phyloP scores from a whole-genome alignment of 2,329 filamentous ascomycete genomes.

The Beauveria sp. region DNA sequence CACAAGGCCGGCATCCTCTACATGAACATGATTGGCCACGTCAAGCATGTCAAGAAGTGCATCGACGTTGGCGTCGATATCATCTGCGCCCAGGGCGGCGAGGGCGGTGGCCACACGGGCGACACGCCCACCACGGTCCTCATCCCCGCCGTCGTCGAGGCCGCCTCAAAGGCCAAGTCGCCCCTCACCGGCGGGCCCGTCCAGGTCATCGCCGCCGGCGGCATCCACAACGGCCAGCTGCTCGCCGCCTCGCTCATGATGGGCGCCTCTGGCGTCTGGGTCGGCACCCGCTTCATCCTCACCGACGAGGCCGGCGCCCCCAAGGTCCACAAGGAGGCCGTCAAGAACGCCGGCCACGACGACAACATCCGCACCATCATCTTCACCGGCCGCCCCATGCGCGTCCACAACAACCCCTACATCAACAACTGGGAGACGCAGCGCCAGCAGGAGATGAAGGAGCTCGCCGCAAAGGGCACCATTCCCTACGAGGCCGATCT shows the following conservation, averaged over 20 bases:
- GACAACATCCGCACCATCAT: conserved; percentile 97
- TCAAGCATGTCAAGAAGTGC: conserved; percentile 97
- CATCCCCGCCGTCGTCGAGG: conserved; percentile 83
- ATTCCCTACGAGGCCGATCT: conserved; percentile 94
- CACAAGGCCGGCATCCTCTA: conserved; percentile 84
- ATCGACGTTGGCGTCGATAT: conserved; percentile 87
- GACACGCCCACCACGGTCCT: conserved; percentile 87
- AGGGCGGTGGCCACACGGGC: conserved; percentile 94
- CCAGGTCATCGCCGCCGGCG: conserved; percentile 87
- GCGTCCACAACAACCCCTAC: conserved; percentile 89
- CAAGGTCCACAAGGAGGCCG: conserved; percentile 89
- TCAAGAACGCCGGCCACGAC: conserved; percentile 83
- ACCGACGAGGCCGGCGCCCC: conserved; percentile 91
- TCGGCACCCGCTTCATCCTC: conserved; percentile 93
- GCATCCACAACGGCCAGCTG: conserved; percentile 86
- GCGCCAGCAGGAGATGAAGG: conserved; percentile 81
- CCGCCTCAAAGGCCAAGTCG: conserved; percentile 73
- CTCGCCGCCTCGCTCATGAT: conserved; percentile 88
- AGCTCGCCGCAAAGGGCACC: conserved; percentile 79
- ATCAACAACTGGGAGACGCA: conserved; percentile 96
- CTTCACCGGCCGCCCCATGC: conserved; percentile 92
- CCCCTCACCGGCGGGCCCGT: conserved; percentile 82
- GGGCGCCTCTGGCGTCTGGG: conserved; percentile 88
- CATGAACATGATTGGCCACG: conserved; percentile 99
- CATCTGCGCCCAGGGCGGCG: conserved; percentile 96